These are phyloP conservation scores for Talaromyces liani DNA, from an alignment of 495 filamentous ascomycete species.

Conservation along the genomic window DNA sequence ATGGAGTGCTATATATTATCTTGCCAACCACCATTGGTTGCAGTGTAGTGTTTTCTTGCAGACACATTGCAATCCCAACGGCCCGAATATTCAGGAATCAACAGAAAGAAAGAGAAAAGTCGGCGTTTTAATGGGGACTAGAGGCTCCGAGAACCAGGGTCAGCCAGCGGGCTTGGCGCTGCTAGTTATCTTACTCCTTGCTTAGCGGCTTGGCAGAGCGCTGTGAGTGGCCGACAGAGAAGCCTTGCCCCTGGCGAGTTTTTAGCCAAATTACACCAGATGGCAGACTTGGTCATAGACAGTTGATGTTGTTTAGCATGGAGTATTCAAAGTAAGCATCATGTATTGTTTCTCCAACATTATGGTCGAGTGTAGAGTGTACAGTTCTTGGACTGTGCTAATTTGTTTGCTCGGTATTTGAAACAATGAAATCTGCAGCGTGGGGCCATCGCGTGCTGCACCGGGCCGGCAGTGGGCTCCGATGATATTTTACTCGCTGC, in stretches of 20 bases:
- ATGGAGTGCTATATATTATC: background rate
- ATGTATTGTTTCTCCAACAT: no score
- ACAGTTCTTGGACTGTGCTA: no score
- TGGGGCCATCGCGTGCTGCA: background rate
- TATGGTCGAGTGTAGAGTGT: no score
- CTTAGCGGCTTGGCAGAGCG: background rate
- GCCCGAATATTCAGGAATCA: background rate
- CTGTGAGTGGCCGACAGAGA: background rate
- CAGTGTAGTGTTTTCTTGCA: background rate
- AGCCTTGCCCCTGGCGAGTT: background rate
- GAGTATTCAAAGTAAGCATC: no score
- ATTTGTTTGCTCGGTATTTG: background rate
- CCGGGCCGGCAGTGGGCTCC: background rate
- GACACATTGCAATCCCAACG: background rate
- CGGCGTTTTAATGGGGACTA: background rate
- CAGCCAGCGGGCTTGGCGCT: background rate
- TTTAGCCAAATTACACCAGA: background rate
- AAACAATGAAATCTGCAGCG: background rate
- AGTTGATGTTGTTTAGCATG: no score
- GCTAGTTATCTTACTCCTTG: background rate
- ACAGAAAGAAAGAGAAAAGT: background rate
- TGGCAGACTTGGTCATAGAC: no score
- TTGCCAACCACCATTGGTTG: background rate
- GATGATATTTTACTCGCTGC: background rate
- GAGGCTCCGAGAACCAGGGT: constrained; percentile 5